Conservation (phyloP, 345 rosid genomes). For the Atalantia buxifolia region DNA sequence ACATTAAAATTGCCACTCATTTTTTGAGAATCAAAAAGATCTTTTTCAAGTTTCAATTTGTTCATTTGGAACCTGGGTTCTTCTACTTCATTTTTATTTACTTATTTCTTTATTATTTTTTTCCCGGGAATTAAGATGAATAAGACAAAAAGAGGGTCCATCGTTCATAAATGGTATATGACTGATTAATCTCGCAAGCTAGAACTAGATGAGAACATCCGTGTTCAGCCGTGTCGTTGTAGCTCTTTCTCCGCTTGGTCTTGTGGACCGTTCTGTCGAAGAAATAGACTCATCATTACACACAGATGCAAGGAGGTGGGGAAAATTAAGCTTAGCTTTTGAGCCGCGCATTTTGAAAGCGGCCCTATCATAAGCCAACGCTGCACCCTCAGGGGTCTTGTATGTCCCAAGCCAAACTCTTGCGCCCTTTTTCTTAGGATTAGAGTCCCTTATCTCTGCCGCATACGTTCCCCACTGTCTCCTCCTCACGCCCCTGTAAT, state of each 20-base stretch:
- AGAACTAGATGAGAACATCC: no score
- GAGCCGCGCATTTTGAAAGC: conserved; percentile 53
- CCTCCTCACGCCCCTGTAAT: conserved; percentile 34
- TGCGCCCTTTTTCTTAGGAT: conserved; percentile 58
- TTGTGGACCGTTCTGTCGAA: neutral
- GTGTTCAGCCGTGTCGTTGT: neutral
- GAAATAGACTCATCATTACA: conserved; percentile 7
- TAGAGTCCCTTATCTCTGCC: conserved; percentile 67
- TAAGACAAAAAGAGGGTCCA: no score
- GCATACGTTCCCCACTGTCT: conserved; percentile 77
- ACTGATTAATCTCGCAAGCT: no score
- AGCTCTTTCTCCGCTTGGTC: neutral
- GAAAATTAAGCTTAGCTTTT: conserved; percentile 57
- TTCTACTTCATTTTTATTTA: no score
- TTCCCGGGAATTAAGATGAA: no score
- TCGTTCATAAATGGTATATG: no score
- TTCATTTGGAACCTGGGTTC: no score
- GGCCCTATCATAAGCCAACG: conserved; percentile 55
- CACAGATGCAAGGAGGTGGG: conserved; percentile 51
- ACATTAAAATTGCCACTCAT: no score
- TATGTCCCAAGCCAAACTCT: conserved; percentile 77
- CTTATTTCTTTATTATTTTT: no score
- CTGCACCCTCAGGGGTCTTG: conserved; percentile 63
- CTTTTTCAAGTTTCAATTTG: no score
- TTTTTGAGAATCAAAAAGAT: no score